Conservation (phyloP, 2,329 filamentous ascomycete genomes). For the Neurospora sp. region DNA sequence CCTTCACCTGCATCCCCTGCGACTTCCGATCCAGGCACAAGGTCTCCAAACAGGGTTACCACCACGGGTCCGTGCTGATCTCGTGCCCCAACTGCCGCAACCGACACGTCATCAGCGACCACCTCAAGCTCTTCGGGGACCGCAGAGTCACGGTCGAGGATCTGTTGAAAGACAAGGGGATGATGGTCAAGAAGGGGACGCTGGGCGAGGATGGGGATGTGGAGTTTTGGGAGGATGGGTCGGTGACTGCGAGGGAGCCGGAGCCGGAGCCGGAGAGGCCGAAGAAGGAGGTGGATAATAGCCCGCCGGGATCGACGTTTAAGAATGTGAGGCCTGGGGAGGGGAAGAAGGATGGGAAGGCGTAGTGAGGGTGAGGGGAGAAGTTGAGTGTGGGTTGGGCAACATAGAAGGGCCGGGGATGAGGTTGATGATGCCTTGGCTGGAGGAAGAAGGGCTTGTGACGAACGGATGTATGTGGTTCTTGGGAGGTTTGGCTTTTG, state of each 20-base stretch:
- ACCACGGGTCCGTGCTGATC: constrained; percentile 80
- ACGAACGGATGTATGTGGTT: neutral
- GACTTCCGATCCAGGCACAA: constrained; percentile 69
- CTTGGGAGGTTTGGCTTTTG: neutral
- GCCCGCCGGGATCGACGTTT: constrained; percentile 22
- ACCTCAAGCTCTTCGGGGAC: constrained; percentile 70
- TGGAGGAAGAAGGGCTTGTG: neutral
- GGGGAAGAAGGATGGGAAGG: neutral
- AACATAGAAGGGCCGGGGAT: neutral
- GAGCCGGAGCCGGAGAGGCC: constrained; percentile 6
- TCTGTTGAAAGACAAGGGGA: constrained; percentile 65
- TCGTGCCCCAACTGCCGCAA: constrained; percentile 80
- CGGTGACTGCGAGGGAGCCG: constrained; percentile 24
- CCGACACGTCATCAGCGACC: constrained; percentile 85
- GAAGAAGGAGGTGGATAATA: constrained; percentile 2
- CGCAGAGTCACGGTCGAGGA: constrained; percentile 64
- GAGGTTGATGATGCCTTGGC: neutral
- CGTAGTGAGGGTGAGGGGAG: neutral
- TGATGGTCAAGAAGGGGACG: constrained; percentile 61
- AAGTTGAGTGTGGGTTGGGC: neutral
- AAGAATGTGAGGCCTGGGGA: constrained; percentile 13
- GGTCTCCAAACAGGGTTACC: constrained; percentile 91
- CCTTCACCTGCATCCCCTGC: constrained; percentile 90
- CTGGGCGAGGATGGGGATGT: constrained; percentile 73
- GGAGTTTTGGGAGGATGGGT: constrained; percentile 80